Evolutionary conservation across 2,329 filamentous ascomycete genomes (phyloP).

Genomic region (Sarocladiaceae sp.): DNA sequence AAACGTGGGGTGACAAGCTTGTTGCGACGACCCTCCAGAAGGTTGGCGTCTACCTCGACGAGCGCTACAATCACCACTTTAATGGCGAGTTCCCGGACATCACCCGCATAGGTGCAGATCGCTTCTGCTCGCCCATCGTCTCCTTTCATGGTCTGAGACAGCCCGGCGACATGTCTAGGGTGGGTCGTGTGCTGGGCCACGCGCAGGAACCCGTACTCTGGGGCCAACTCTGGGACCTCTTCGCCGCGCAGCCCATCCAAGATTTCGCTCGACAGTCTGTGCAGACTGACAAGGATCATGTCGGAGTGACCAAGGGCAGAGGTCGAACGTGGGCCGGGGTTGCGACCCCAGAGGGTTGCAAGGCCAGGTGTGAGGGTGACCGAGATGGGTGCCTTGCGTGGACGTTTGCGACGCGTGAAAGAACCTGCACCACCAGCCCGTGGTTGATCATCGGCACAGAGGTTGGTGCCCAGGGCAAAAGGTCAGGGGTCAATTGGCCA

Average conservation of each 20-base stretch:
- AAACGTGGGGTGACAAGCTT: constrained; percentile 48
- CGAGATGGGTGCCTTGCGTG: constrained; percentile 42
- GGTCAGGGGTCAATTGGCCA: constrained; percentile 27
- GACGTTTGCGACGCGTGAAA: constrained; percentile 36
- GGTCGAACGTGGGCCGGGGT: constrained; percentile 31
- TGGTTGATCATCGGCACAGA: constrained; percentile 42
- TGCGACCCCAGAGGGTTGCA: constrained; percentile 34
- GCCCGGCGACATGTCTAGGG: constrained; percentile 36
- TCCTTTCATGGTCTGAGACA: constrained; percentile 46
- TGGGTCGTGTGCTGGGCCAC: constrained; percentile 34
- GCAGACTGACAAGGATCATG: constrained; percentile 38
- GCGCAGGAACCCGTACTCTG: constrained; percentile 37
- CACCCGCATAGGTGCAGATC: constrained; percentile 42
- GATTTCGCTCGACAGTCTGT: constrained; percentile 30
- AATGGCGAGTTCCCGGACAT: constrained; percentile 46
- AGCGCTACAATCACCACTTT: constrained; percentile 47
- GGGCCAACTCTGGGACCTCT: constrained; percentile 44
- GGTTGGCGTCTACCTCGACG: constrained; percentile 48
- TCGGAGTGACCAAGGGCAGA: constrained; percentile 40
- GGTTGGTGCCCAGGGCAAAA: constrained; percentile 17
- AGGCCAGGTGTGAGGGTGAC: constrained; percentile 33
- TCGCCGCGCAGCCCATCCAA: constrained; percentile 33
- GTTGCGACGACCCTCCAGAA: constrained; percentile 47
- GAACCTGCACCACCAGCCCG: constrained; percentile 38
- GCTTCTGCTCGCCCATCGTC: constrained; percentile 47